Percentiles rank a stretch among this genome's conserved stretches.
Conservation (phyloP, 176 grass and related monocot species). For the Avena insularis region DNA sequence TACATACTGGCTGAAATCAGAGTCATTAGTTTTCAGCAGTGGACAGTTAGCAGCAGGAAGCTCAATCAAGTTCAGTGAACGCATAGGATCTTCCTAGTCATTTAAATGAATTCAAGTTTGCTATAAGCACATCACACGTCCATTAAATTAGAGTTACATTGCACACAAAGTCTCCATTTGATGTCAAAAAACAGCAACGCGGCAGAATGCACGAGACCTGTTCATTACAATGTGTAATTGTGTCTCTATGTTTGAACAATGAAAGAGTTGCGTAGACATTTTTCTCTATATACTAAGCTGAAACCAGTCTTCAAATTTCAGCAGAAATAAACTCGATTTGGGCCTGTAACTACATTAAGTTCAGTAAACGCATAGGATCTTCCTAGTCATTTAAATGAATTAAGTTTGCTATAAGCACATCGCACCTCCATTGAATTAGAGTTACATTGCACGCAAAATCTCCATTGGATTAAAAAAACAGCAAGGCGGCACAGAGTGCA, state of each 20-base stretch:
- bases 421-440: neutral
- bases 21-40: neutral
- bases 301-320: no score
- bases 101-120: neutral
- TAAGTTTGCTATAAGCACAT: neutral
- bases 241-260: no score
- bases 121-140: neutral
- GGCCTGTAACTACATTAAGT: no score
- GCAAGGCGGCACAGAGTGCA: neutral
- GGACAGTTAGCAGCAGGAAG: neutral
- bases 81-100: neutral
- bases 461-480: neutral
- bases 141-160: neutral
- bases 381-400: neutral
- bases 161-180: neutral
- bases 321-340: no score
- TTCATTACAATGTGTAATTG: slow-evolving; percentile 3
- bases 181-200: no score
- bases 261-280: no score
- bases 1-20: neutral
- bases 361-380: neutral
- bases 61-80: neutral
- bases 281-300: no score
- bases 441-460: neutral
- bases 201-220: slow-evolving; percentile 49